Base-by-base conservation (phyloP, 306 rosid genomes). In the Luffa acutangula region DNA sequence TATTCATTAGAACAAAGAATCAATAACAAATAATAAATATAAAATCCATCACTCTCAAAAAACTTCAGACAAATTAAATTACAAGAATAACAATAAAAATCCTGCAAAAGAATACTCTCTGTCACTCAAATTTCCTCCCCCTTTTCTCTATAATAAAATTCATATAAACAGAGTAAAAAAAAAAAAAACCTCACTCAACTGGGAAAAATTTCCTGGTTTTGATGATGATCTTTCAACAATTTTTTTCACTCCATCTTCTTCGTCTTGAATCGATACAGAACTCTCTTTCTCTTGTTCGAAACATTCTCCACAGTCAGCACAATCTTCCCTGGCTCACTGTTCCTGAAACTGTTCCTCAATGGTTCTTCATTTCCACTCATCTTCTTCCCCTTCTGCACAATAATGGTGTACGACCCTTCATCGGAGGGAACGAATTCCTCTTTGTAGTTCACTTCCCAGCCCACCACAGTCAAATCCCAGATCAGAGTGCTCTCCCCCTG, bases 321-420 rank as follows among this genome's bases (percentile, higher is more conserved):
- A 49, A 87, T 77, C 79, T 82, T 87, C n/a, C 89, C 89, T 0
- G 87, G 74, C 78, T 87, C 89, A 7, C 75, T 82, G 84, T 75
- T 71, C 42, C 79, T 75, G 79, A 79, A 87, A 11, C 77, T 84
- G 82, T 87, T 87, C 67, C 84, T 82, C 71, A 87, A 15, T 1
- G 84, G 87, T 34, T 83, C 87, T 87, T 82, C 83, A 18, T 18
- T 58, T 1, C 80, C 72, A 6, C 79, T 83, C 33, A 84, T 73
- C 78, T 87, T 87, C 85, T 80, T 84, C 51, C 79, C 83, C 82
- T 87, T 87, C 60, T 84, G 89, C 4, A 87, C 89, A 57, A 87
- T 82, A 4, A 87, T 79, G 64, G 86, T 87, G 82, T 87, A 87
- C 0, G 87, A 84, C 43, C 87, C 89, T 77, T 84, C 86, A 52